phyloP scores from a whole-genome alignment of 768 basidiomycete species.

The Gyrodon lividus region DNA sequence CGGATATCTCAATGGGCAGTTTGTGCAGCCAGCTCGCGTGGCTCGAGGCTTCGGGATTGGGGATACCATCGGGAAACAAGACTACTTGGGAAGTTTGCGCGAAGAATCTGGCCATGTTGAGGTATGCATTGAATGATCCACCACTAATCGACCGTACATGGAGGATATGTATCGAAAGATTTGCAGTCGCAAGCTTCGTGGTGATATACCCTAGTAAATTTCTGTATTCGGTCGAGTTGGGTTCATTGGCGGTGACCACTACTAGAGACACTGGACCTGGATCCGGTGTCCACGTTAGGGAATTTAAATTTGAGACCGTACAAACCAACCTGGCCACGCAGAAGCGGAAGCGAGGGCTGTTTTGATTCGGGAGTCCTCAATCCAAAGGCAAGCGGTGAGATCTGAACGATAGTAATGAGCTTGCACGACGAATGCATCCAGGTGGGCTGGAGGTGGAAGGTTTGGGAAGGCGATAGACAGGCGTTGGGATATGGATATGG shows the following conservation, averaged over 20 bases:
- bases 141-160: conserved; percentile 38
- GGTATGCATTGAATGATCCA: conserved; percentile 48
- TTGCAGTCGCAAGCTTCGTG: conserved; percentile 9
- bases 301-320: neutral
- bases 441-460: conserved; percentile 22
- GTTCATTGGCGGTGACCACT: conserved; percentile 37
- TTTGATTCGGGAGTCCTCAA: conserved; percentile 35
- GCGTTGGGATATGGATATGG: conserved; percentile 33
- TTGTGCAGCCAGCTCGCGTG: conserved; percentile 18
- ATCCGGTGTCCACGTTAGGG: neutral
- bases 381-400: conserved; percentile 54
- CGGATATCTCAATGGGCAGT: conserved; percentile 8
- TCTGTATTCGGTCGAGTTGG: conserved; percentile 25
- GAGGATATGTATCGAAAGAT: conserved; percentile 48
- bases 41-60: conserved; percentile 13
- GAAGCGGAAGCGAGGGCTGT: conserved; percentile 36
- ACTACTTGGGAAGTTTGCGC: conserved; percentile 46
- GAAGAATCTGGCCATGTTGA: conserved; percentile 65
- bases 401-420: conserved; percentile 8
- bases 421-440: conserved; percentile 39
- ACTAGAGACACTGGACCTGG: conserved; percentile 52
- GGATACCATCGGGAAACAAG: conserved; percentile 51
- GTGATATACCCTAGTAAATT: conserved; percentile 17
- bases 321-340: conserved; percentile 43
- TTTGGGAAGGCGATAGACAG: conserved; percentile 37